Evolutionary conservation across 2,329 filamentous ascomycete genomes (phyloP).

Genomic region (Apiospora rasikravindrae): DNA sequence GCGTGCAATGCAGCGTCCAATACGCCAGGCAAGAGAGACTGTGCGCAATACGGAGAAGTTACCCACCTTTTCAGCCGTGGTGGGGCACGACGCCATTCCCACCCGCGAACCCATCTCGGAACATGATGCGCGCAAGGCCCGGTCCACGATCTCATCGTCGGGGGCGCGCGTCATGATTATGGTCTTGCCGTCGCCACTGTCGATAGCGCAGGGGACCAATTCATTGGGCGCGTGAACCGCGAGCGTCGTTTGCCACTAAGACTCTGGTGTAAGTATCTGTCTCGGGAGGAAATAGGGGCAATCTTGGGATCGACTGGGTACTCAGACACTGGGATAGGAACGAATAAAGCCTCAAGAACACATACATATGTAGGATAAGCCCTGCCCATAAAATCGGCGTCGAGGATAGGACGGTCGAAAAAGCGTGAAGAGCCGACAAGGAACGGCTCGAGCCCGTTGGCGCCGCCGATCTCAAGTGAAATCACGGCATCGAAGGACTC

Average conservation of each 20-base stretch:
- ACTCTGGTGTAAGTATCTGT: background rate
- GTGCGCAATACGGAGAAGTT: constrained; percentile 1
- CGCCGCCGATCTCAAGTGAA: constrained; percentile 67
- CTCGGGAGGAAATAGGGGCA: too few relatives aligned
- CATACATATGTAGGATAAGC: constrained; percentile 49
- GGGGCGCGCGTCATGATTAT: background rate
- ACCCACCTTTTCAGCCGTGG: background rate
- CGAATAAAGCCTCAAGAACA: background rate
- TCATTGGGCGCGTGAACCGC: constrained; percentile 48
- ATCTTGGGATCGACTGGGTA: too few relatives aligned
- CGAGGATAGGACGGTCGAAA: constrained; percentile 54
- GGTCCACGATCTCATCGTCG: constrained; percentile 15
- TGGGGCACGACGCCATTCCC: background rate
- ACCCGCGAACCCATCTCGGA: constrained; percentile 12
- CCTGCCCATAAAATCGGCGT: constrained; percentile 59
- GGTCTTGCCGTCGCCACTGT: constrained; percentile 50
- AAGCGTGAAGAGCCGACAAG: constrained; percentile 56
- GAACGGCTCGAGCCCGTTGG: constrained; percentile 63
- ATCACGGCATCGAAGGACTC: constrained; percentile 53
- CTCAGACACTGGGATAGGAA: too few relatives aligned
- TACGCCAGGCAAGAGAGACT: background rate
- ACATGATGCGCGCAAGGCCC: background rate
- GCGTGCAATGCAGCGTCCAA: constrained; percentile 3
- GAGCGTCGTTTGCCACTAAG: constrained; percentile 52
- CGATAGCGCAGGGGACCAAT: constrained; percentile 46